These are phyloP conservation scores for Amyloporia xantha DNA, from an alignment of 768 basidiomycete species.

Conservation along the genomic window DNA sequence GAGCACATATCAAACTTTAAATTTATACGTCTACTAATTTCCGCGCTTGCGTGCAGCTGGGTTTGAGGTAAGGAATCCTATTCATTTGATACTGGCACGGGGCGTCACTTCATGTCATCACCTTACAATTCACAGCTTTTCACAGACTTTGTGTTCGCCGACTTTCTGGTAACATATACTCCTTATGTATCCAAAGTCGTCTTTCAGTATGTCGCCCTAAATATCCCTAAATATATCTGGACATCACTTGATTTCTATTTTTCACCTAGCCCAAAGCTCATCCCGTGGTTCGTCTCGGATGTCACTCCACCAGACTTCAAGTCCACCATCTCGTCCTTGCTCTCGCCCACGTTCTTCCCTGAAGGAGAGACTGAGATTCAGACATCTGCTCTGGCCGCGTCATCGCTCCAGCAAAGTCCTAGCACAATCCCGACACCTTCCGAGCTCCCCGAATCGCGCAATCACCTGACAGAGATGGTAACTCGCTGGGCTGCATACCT, in stretches of 20 bases:
- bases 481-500: slow-evolving; percentile 70
- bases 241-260: not conserved
- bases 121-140: slow-evolving; percentile 52
- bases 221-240: too few species aligned
- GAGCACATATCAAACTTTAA: not conserved
- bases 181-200: slow-evolving; percentile 75
- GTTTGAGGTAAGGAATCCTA: slow-evolving; percentile 58
- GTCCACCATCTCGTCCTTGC: slow-evolving; percentile 47
- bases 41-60: slow-evolving; percentile 52
- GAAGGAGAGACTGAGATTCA: slow-evolving; percentile 4
- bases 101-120: not conserved
- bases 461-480: slow-evolving; percentile 53
- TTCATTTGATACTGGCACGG: not conserved
- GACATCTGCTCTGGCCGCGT: not conserved
- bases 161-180: slow-evolving; percentile 87
- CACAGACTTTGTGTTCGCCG: slow-evolving; percentile 89
- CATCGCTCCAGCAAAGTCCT: not conserved
- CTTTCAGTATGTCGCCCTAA: slow-evolving; percentile 88
- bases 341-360: slow-evolving; percentile 59
- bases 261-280: slow-evolving; percentile 75
- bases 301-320: slow-evolving; percentile 84
- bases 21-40: not conserved
- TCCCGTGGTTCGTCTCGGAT: slow-evolving; percentile 98
- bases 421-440: slow-evolving; percentile 19
- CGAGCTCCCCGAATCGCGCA: slow-evolving; percentile 22